Evolutionary conservation across 495 filamentous ascomycete genomes (phyloP).

Genomic region (Penicillium arizonense): DNA sequence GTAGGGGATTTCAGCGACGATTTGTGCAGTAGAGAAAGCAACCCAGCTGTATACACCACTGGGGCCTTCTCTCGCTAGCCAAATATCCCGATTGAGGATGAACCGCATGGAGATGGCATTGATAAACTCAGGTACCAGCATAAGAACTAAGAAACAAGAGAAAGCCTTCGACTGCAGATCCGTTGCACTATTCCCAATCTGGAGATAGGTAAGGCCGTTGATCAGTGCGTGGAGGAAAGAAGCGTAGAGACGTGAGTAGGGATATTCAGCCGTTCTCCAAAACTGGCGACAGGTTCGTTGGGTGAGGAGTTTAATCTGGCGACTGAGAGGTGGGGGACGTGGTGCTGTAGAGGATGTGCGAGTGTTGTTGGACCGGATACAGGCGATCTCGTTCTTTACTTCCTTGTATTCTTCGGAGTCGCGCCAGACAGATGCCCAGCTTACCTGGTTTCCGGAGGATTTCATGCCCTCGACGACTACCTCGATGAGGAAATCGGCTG

Average conservation of each 20-base stretch:
- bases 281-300: slow-evolving; percentile 63
- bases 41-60: slow-evolving; percentile 73
- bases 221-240: slow-evolving; percentile 72
- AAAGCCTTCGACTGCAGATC: slow-evolving; percentile 78
- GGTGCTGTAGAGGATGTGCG: slow-evolving; percentile 49
- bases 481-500: slow-evolving; percentile 89
- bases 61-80: slow-evolving; percentile 70
- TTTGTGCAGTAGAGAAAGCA: slow-evolving; percentile 67
- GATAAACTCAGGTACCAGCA: slow-evolving; percentile 72
- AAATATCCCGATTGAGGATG: slow-evolving; percentile 66
- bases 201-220: slow-evolving; percentile 72
- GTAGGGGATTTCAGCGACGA: slow-evolving; percentile 76
- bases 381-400: slow-evolving; percentile 61
- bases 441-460: slow-evolving; percentile 57
- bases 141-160: slow-evolving; percentile 77
- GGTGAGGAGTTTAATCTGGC: slow-evolving; percentile 65
- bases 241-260: slow-evolving; percentile 77
- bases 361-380: slow-evolving; percentile 53
- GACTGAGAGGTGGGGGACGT: slow-evolving; percentile 62
- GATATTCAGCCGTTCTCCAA: slow-evolving; percentile 76
- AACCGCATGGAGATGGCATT: slow-evolving; percentile 77
- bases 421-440: slow-evolving; percentile 80
- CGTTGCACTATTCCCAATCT: slow-evolving; percentile 63
- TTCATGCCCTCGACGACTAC: slow-evolving; percentile 74
- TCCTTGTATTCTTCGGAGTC: slow-evolving; percentile 67